Conservation (phyloP, 2,329 filamentous ascomycete species). For the Scytalidium sp. region DNA sequence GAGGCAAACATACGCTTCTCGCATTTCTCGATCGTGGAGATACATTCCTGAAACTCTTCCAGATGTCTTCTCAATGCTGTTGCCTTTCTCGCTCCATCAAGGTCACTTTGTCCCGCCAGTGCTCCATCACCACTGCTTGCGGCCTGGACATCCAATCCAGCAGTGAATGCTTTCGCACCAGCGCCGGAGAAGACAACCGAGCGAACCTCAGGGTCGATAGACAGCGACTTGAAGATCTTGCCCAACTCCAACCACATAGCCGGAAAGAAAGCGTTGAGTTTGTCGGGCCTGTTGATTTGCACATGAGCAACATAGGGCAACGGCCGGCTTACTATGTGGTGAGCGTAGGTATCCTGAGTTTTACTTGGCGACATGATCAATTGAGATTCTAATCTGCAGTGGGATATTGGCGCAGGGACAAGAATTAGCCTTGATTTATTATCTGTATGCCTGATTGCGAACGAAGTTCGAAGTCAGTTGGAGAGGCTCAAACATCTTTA, state of each 20-base stretch:
- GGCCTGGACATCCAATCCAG: slow-evolving; percentile 79
- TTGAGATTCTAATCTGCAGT: too few relatives aligned
- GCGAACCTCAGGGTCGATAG: slow-evolving; percentile 68
- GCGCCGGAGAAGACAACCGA: slow-evolving; percentile 76
- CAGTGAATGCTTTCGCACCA: slow-evolving; percentile 80
- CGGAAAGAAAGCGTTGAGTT: slow-evolving; percentile 85
- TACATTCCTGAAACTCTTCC: slow-evolving; percentile 74
- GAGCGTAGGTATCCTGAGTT: background rate
- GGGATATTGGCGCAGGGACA: too few relatives aligned
- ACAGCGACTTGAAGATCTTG: slow-evolving; percentile 68
- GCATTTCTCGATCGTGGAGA: slow-evolving; percentile 76
- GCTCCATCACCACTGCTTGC: slow-evolving; percentile 52
- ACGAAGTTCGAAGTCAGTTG: too few relatives aligned
- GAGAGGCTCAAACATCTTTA: too few relatives aligned
- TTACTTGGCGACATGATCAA: background rate
- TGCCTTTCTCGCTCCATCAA: slow-evolving; percentile 64
- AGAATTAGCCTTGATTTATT: too few relatives aligned
- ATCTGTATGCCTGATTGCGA: too few relatives aligned
- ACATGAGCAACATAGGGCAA: slow-evolving; percentile 78
- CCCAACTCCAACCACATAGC: slow-evolving; percentile 84
- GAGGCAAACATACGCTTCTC: slow-evolving; percentile 67
- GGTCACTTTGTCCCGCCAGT: slow-evolving; percentile 26
- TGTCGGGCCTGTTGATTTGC: slow-evolving; percentile 82
- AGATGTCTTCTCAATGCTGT: slow-evolving; percentile 64
- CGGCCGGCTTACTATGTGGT: slow-evolving; percentile 64